Base-by-base conservation (phyloP, 192 early-diverging fungal genomes). In the Funneliformis geosporum region DNA sequence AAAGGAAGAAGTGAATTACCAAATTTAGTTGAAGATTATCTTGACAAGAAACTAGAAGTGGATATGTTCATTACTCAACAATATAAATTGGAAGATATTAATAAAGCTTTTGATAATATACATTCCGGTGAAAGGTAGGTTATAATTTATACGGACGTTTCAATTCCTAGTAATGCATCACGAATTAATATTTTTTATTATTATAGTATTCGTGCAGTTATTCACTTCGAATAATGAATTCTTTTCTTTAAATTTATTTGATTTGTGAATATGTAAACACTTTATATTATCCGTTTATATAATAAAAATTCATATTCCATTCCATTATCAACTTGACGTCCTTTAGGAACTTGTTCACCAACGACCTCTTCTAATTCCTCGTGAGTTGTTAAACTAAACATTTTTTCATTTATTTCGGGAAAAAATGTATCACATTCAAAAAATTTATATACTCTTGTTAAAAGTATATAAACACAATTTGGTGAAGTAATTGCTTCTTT, bases 21-120 rank as follows among this genome's bases (percentile, higher is more conserved):
- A 6, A 90, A 87, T 12, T 86, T 97, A 76, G 96, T 99, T 40
- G 84, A 96, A 78, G 89, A 95, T 83, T 99, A 99, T 83, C 61
- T 96, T 77, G 83, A 89, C 39, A 91, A 93, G 50, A 88, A 92
- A 84, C 86, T 99, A 27, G 95, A 97, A 86, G 92, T 99, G 80
- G 97, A 99, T 82, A 92, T 93, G 75, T 96, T 93, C 82, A 89
- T 96, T 80, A 98, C 96, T 42, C 91, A 97, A 84, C 91, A 88
- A 75, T 92, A 94, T 83, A 82, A 85, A 12, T 80, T 99, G 62
- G 89, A 87, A 16, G 93, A 98, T 33, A 95, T 99, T 82, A 97
- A 97, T 89, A 92, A 95, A 86, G 95, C 94, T 23, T 94, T 99
- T 83, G 93, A 96, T 80, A 89, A 89, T 38, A 99, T 99, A 96